Conservation (phyloP, 2,329 filamentous ascomycete species). For the Akanthomyces muscarius region DNA sequence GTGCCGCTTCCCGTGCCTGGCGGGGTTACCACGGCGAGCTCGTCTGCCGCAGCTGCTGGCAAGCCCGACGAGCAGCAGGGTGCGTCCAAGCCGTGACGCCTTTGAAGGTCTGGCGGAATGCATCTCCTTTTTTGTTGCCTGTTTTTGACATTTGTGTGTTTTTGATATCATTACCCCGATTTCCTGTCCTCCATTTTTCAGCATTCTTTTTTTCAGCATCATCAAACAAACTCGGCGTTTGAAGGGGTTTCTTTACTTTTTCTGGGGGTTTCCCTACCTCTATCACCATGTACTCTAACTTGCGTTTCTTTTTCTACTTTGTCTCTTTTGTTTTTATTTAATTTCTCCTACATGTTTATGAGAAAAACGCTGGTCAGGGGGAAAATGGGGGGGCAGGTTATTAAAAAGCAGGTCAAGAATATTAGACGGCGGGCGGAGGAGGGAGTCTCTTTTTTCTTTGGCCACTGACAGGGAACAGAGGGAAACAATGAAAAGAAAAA, state of each 20-base stretch:
- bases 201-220: not conserved
- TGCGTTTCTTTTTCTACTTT: not conserved
- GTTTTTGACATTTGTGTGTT: not conserved
- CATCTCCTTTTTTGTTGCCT: too few species aligned
- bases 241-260: not conserved
- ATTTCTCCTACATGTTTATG: not conserved
- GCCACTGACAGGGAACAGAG: not conserved
- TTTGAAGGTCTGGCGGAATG: not conserved
- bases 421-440: not conserved
- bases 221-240: not conserved
- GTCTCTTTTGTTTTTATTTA: not conserved
- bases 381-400: not conserved
- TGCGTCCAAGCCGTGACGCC: not conserved
- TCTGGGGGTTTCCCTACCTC: not conserved
- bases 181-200: not conserved
- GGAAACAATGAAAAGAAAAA: too few species aligned
- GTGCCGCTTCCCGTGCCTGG: not conserved
- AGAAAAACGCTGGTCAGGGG: constrained; percentile 2
- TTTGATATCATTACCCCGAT: not conserved
- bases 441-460: not conserved
- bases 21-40: not conserved
- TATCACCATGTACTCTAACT: constrained; percentile 14
- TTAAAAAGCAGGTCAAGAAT: not conserved
- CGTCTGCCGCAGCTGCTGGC: not conserved
- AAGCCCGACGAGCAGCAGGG: not conserved